These are phyloP conservation scores for Aphanomyces astaci DNA, from an alignment of 352 stramenopile genomes.

Conservation along the genomic window DNA sequence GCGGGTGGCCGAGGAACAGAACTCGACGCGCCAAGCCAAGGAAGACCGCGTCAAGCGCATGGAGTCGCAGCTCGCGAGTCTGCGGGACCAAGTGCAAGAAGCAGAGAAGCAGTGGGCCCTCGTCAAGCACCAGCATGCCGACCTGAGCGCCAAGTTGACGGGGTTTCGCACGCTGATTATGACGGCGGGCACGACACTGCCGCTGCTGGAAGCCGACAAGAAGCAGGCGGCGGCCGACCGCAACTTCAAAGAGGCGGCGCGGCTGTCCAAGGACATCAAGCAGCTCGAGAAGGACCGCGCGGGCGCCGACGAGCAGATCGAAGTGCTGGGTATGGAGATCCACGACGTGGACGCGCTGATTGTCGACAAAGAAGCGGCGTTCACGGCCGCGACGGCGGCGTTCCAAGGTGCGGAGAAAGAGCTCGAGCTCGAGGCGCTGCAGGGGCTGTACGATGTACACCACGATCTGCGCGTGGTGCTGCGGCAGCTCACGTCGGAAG, in stretches of 20 bases:
- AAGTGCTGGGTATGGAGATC: conserved; percentile 76
- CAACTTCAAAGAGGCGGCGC: conserved; percentile 82
- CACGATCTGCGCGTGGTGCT: conserved; percentile 49
- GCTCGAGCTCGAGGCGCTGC: conserved; percentile 51
- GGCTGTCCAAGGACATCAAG: conserved; percentile 84
- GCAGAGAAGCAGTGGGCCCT: conserved; percentile 71
- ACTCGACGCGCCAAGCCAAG: conserved; percentile 53
- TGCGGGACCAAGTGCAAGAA: conserved; percentile 58
- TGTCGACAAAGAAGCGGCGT: conserved; percentile 54
- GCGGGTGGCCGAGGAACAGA: conserved; percentile 61
- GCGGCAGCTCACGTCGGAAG: conserved; percentile 61
- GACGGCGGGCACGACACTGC: conserved; percentile 71
- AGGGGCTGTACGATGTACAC: conserved; percentile 73
- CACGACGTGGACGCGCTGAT: conserved; percentile 70
- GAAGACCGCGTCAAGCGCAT: conserved; percentile 70
- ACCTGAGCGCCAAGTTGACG: conserved; percentile 61
- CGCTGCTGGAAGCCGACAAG: conserved; percentile 70
- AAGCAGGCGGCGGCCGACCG: conserved; percentile 60
- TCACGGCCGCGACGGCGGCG: conserved; percentile 68
- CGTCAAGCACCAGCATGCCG: conserved; percentile 62
- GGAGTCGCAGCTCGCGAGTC: conserved; percentile 51
- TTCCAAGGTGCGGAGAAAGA: conserved; percentile 67
- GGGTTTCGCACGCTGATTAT: conserved; percentile 76
- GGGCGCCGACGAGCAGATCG: conserved; percentile 72
- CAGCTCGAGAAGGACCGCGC: conserved; percentile 73